Conservation (phyloP, 305 asterid genomes). For the Fraxinus albicans region DNA sequence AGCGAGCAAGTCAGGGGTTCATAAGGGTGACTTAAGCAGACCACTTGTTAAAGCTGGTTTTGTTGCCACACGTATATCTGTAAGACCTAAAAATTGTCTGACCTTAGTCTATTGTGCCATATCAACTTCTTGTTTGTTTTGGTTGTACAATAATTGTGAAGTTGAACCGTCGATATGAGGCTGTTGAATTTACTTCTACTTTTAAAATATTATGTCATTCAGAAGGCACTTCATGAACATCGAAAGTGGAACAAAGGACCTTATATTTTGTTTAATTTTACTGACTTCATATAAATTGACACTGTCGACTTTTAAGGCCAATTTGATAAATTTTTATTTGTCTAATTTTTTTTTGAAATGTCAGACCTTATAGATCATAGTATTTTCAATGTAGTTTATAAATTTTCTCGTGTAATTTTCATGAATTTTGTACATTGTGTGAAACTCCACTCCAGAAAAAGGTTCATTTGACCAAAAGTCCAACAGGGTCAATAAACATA, state of each 20-base stretch:
- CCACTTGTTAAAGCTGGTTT: slow-evolving; percentile 90
- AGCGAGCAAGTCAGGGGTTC: slow-evolving; percentile 93
- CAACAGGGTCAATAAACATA: neutral
- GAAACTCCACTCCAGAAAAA: neutral
- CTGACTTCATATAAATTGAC: neutral
- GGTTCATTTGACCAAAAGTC: neutral
- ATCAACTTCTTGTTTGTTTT: neutral
- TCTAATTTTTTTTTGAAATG: neutral
- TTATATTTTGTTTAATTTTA: neutral
- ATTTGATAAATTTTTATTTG: slow-evolving; percentile 1
- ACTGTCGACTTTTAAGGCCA: neutral
- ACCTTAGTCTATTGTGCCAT: slow-evolving; percentile 4
- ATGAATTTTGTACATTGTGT: neutral
- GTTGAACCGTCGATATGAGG: neutral
- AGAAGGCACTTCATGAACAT: neutral
- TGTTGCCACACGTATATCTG: slow-evolving; percentile 96
- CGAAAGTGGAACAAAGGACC: neutral
- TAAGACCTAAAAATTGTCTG: slow-evolving; percentile 31
- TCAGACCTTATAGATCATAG: neutral
- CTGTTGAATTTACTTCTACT: neutral
- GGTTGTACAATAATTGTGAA: neutral
- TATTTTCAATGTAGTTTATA: neutral
- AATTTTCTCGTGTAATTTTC: neutral
- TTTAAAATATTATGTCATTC: neutral
- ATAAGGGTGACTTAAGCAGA: slow-evolving; percentile 72